Evolutionary conservation across 495 filamentous ascomycete species (phyloP).

Genomic region (Apiosordaria backusii): DNA sequence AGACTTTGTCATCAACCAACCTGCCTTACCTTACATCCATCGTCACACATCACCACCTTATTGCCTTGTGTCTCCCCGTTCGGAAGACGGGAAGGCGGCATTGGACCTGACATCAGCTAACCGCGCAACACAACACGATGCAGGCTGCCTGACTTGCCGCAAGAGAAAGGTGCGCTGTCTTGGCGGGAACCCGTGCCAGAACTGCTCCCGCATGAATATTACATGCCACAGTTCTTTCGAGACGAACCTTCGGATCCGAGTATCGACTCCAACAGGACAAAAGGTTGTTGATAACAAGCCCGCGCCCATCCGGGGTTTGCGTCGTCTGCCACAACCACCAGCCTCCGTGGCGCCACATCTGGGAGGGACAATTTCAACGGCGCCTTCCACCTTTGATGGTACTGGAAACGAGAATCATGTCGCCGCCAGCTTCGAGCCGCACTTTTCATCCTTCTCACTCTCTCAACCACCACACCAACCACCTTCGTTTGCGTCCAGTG

Average conservation of each 20-base stretch:
- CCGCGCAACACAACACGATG: too few species aligned
- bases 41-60: not conserved
- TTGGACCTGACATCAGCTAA: not conserved
- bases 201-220: slow-evolving; percentile 35
- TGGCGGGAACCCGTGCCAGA: slow-evolving; percentile 34
- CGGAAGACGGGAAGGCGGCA: not conserved
- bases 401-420: not conserved
- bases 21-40: not conserved
- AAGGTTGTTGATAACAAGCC: slow-evolving; percentile 23
- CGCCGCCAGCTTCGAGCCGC: not conserved
- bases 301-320: slow-evolving; percentile 5
- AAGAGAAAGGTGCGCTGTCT: slow-evolving; percentile 38
- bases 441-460: not conserved
- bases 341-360: not conserved
- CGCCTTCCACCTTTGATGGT: too few species aligned
- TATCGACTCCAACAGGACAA: slow-evolving; percentile 30
- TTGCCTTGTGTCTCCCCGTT: not conserved
- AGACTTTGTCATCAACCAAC: not conserved
- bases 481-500: not conserved
- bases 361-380: not conserved
- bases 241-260: slow-evolving; percentile 32
- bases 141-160: slow-evolving; percentile 39
- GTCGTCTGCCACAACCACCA: not conserved
- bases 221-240: slow-evolving; percentile 38
- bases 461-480: not conserved